Percentiles rank a stretch among this genome's conserved stretches.
phyloP scores from a whole-genome alignment of 352 stramenopile species.

The Peronospora tabacina region DNA sequence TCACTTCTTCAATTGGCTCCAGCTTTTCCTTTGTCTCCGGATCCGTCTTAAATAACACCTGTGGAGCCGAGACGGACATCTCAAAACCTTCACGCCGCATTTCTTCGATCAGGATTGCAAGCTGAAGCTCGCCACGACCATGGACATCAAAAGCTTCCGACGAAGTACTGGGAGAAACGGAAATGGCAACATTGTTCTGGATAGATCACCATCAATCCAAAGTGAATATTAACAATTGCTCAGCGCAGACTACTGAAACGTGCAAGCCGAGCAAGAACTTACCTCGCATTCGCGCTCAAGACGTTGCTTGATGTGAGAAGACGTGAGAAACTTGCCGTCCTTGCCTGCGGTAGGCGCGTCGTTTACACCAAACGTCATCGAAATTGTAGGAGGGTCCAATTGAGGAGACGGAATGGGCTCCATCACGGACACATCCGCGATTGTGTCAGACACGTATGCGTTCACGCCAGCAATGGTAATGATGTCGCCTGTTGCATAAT shows the following conservation, averaged over 20 bases:
- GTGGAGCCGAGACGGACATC: constrained; percentile 94
- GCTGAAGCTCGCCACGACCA: constrained; percentile 94
- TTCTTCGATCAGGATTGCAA: constrained; percentile 98
- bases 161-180: constrained; percentile 78
- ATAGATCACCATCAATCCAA: constrained; percentile 2
- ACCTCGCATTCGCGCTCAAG: constrained; percentile 91
- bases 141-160: constrained; percentile 93
- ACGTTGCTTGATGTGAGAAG: constrained; percentile 90
- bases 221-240: constrained; percentile 3
- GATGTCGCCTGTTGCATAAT: constrained; percentile 86
- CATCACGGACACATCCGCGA: constrained; percentile 62
- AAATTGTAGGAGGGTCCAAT: constrained; percentile 95
- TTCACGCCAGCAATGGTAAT: constrained; percentile 94
- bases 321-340: constrained; percentile 97
- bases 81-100: constrained; percentile 98
- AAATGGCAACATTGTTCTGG: constrained; percentile 97
- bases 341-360: constrained; percentile 92
- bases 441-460: constrained; percentile 86
- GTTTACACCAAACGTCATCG: constrained; percentile 97
- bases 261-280: constrained; percentile 1
- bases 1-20: constrained; percentile 90
- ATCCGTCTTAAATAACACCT: constrained; percentile 90
- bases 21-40: constrained; percentile 82
- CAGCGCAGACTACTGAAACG: not conserved
- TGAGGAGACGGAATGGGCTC: constrained; percentile 90